A percentile compares a stretch with the other conserved stretches of the same genome.
Evolutionary conservation across 768 basidiomycete genomes (phyloP).

Genomic region (Boletus tomentosulus): DNA sequence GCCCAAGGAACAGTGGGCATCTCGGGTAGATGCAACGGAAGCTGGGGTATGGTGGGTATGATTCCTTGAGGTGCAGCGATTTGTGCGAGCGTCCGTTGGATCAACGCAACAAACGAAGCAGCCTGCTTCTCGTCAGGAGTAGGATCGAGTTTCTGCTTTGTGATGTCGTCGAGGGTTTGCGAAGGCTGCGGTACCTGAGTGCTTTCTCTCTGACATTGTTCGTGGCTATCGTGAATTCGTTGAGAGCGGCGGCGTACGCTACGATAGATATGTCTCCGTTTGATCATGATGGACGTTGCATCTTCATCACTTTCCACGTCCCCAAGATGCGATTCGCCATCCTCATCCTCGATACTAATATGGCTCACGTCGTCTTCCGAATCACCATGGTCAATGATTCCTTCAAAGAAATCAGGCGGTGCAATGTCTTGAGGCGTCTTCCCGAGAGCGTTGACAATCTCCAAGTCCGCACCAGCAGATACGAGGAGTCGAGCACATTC

Average conservation of each 20-base stretch:
- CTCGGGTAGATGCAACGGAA: slow-evolving; percentile 55
- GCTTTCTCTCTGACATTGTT: slow-evolving; percentile 8
- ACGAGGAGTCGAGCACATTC: slow-evolving; percentile 65
- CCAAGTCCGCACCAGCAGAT: slow-evolving; percentile 74
- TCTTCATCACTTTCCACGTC: slow-evolving; percentile 69
- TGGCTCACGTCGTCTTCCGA: slow-evolving; percentile 25
- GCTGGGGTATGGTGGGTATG: slow-evolving; percentile 49
- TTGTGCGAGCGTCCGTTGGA: slow-evolving; percentile 68
- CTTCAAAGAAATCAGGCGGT: slow-evolving; percentile 43
- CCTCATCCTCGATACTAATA: slow-evolving; percentile 30
- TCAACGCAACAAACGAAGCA: slow-evolving; percentile 60
- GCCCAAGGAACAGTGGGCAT: slow-evolving; percentile 63
- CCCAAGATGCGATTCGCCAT: slow-evolving; percentile 61
- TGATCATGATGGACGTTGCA: slow-evolving; percentile 28
- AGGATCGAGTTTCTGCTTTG: slow-evolving; percentile 14
- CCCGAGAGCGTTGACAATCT: slow-evolving; percentile 69
- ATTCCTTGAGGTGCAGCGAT: slow-evolving; percentile 55
- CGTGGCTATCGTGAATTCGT: slow-evolving; percentile 15
- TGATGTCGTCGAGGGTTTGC: slow-evolving; percentile 17
- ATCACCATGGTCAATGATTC: slow-evolving; percentile 18
- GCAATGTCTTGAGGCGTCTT: slow-evolving; percentile 65
- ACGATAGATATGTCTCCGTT: slow-evolving; percentile 32
- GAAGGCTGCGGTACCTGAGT: neutral
- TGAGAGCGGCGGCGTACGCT: slow-evolving; percentile 29
- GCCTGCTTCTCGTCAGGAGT: slow-evolving; percentile 35